A percentile compares a stretch with the other conserved stretches of the same genome.
Evolutionary conservation across 257 asterid genomes (phyloP).

Genomic region (Nicotiana knightiana): DNA sequence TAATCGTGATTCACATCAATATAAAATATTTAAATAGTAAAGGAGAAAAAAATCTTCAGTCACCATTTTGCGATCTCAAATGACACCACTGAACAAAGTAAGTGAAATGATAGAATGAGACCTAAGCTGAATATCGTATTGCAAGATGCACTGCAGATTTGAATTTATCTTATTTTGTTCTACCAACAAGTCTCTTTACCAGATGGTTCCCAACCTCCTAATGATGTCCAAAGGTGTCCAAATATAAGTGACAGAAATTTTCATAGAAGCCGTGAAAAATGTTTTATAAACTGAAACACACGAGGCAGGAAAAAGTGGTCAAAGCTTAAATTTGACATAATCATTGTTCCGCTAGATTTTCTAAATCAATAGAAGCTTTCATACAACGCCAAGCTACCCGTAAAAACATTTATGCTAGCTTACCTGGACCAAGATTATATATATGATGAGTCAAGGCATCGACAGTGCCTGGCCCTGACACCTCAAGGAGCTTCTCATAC

Average conservation of each 20-base stretch:
- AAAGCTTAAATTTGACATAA: not conserved
- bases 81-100: not conserved
- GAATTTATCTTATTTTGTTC: not conserved
- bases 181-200: not conserved
- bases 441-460: conserved; percentile 19
- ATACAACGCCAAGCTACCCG: not conserved
- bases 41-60: not conserved
- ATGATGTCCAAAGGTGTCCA: not conserved
- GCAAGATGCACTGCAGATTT: not conserved
- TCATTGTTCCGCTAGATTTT: not conserved
- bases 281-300: not conserved
- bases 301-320: not conserved
- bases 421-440: conserved; percentile 22
- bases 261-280: not conserved
- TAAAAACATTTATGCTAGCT: not conserved
- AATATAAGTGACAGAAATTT: not conserved
- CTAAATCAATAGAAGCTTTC: not conserved
- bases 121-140: not conserved
- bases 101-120: not conserved
- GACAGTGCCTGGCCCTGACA: conserved; percentile 8
- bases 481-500: conserved; percentile 9
- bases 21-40: no score
- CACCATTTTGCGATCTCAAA: not conserved
- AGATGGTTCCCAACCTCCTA: not conserved
- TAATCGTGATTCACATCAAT: not conserved